Evolutionary conservation across 208 protist species (phyloP).

Genomic region (Acanthamoeba royreba): DNA sequence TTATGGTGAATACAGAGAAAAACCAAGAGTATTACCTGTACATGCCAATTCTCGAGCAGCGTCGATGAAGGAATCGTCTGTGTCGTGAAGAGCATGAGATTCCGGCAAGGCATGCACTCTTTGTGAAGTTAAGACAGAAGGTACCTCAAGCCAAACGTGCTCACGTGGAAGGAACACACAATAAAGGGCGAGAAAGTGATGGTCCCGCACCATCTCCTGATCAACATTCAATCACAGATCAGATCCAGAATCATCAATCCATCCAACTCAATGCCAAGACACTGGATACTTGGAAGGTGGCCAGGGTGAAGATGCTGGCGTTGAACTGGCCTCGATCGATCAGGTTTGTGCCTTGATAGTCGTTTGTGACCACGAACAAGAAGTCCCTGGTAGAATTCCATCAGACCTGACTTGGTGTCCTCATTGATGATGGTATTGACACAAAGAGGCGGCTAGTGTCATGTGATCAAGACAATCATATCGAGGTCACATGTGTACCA

Average conservation of each 20-base stretch:
- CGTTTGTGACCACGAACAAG: background rate
- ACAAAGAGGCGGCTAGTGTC: too few species aligned
- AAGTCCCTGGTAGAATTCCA: background rate
- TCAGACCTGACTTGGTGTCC: background rate
- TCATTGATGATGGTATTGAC: background rate
- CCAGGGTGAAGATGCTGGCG: conserved; percentile 18
- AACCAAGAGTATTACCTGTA: too few species aligned
- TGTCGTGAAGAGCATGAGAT: too few species aligned
- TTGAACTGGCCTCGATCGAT: conserved; percentile 21
- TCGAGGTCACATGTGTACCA: background rate
- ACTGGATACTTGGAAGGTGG: too few species aligned
- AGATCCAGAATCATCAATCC: background rate
- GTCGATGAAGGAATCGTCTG: background rate
- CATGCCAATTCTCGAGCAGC: background rate
- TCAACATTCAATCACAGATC: too few species aligned
- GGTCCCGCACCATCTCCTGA: background rate
- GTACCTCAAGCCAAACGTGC: conserved; percentile 6
- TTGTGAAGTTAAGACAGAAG: too few species aligned
- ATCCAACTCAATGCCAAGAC: background rate
- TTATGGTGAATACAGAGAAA: too few species aligned
- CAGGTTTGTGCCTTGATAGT: background rate
- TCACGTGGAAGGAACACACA: conserved; percentile 11
- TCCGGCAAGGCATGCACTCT: too few species aligned
- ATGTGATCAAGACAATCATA: too few species aligned
- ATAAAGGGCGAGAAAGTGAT: conserved; percentile 25